Percentiles rank a stretch among this genome's conserved stretches.
Evolutionary conservation across 768 basidiomycete genomes (phyloP).

Genomic region (Porpolomopsis calyptriformis): DNA sequence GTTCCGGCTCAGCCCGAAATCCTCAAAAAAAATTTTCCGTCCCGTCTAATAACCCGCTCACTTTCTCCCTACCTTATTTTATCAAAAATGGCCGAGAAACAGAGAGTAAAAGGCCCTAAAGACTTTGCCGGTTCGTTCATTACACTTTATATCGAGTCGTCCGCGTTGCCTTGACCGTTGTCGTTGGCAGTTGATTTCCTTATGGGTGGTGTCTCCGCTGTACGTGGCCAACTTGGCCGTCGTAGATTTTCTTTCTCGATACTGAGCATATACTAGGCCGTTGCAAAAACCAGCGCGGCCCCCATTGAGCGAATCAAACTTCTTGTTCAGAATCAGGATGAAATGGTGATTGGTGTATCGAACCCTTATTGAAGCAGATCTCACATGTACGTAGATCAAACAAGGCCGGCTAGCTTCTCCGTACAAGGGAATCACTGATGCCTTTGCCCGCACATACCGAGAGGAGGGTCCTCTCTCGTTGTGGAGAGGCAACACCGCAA

Average conservation of each 20-base stretch:
- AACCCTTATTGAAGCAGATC: conserved; percentile 4
- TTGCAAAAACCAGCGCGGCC: conserved; percentile 97
- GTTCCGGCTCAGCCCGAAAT: conserved; percentile 40
- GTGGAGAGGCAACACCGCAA: conserved; percentile 99
- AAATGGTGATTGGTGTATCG: conserved; percentile 60
- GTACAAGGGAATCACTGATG: conserved; percentile 94
- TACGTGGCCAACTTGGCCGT: conserved; percentile 38
- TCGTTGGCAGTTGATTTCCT: conserved; percentile 70
- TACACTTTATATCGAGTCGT: conserved; percentile 12
- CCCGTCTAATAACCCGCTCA: conserved; percentile 45
- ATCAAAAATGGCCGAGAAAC: conserved; percentile 65
- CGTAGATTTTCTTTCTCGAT: conserved; percentile 9
- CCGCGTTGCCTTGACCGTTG: conserved; percentile 14
- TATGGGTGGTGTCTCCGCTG: conserved; percentile 94
- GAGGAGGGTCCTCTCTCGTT: conserved; percentile 94
- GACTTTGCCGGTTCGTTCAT: conserved; percentile 69
- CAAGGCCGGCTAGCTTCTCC: conserved; percentile 94
- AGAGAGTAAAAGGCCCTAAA: conserved; percentile 83
- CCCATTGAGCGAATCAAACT: conserved; percentile 99
- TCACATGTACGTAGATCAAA: conserved; percentile 67
- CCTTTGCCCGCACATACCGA: conserved; percentile 82
- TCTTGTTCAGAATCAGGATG: conserved; percentile 97
- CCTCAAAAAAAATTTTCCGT: conserved; percentile 32
- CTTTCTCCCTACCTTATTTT: conserved; percentile 29
- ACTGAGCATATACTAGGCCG: conserved; percentile 47